Evolutionary conservation across 352 stramenopile species (phyloP), one percentile per base, ranked within the genome.

Genomic region (Pythium vanterpoolii): DNA sequence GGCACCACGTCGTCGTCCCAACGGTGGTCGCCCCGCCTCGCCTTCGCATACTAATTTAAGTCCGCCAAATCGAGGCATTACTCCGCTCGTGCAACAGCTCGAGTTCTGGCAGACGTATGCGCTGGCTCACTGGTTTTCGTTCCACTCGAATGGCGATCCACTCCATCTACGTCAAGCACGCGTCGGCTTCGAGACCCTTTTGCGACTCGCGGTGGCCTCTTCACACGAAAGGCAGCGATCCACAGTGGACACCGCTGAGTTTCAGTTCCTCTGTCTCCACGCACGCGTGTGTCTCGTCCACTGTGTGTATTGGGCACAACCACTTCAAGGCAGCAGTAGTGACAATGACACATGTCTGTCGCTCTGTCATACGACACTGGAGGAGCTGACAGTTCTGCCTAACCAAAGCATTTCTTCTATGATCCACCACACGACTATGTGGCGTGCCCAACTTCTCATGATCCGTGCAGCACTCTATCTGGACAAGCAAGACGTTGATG

Each of bases 61-160:
- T 26, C 10, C 31, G 3, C 18, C 33, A 1, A 21, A 46, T 39
- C 28, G 8, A 36, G 19, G 1, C 34, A n/a, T 49, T 27, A 33
- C 34, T 11, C 60, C 38, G 18, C 19, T 28, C 43, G 16, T 19
- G 33, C 39, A 55, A 36, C 68, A 72, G 39, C 66, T 85, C 16
- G 28, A 65, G 40, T 87, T 90, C 28, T 90, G 80, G 77, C 66
- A 78, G 23, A 66, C 66, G 14, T 90, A 86, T 47, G 76, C 74
- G 7, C 56, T 81, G 14, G 77, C 74, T 28, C 77, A 88, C 34
- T 83, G 76, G 14, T 61, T 71, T 13, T 63, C 73, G 9, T 90
- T 77, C 44, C 74, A 90, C 42, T 73, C 72, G 2, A 74, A 69
- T 19, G 80, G 80, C 0, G 60, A 78, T n/a, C 23, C 46, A 8